Base-by-base conservation (phyloP, 148 eudicot species). In the Fagopyrum homotropicum region DNA sequence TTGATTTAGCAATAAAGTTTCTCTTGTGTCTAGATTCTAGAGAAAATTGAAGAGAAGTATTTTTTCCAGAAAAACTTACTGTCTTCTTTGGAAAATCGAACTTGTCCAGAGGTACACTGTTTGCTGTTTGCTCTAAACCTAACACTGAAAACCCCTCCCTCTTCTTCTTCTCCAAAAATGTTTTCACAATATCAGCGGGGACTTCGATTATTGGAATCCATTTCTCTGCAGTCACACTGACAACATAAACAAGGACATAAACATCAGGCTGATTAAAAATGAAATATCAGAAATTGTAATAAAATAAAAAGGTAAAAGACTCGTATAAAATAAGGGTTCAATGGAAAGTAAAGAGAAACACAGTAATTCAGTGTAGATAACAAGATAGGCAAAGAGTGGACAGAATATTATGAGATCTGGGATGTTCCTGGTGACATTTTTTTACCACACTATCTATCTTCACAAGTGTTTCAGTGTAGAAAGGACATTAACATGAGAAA, bases 51-150 rank as follows among this genome's bases (percentile, higher is more conserved):
- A 45, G 14, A 8, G 72, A 35, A 40, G n/a, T 46, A 45, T 71
- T n/a, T 1, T 71, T 35, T 50, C 19, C 29, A 40, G 51, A 75
- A 75, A 16, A 66, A 82, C 83, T 87, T 83, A 93, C 99, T 69
- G 91, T 89, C 78, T 78, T 90, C 76, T 78, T 87, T 44, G 94
- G 97, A 79, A 89, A 96, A 73, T 56, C 80, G 75, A 82, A 92
- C 81, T 88, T 83, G 89, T 96, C 94, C 44, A 96, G 86, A 75
- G 92, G 79, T 73, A 88, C 66, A 80, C 98, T 96, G 78, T 96
- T 92, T 70, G 99, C 98, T 72, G 99, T 96, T 81, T 96, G 98
- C 94, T 96, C 99, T 78, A 96, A 81, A 76, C 99, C 99, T 84
- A 96, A 75, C 66, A 92, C 78, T 46, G 97, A 84, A 75, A 80